Evolutionary conservation across 2,329 filamentous ascomycete species (phyloP), one percentile per base, ranked within the genome.

Genomic region (Fusarium sp.): DNA sequence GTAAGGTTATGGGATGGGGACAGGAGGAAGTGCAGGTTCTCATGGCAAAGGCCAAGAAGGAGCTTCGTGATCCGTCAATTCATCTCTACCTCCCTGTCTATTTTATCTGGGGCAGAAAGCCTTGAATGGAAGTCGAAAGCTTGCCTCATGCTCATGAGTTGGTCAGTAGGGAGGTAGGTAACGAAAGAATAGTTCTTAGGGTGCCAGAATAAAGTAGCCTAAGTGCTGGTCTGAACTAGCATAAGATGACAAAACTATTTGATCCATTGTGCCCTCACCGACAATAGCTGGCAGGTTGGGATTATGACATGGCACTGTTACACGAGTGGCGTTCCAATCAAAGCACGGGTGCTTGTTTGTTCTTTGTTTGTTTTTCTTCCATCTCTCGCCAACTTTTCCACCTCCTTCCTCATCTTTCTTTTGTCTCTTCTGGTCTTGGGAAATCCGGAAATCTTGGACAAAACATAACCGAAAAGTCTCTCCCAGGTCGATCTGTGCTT

Each of bases 31-130:
- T 67, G 4, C 65, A 73, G 18, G 59, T 73, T 5, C 50, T 72
- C n/a, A 69, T 73, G 55, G 68, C 59, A 8, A 70, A 72, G 43
- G 56, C 67, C 8, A 68, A 64, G 42, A 73, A 70, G 20, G 72
- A 74, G 32, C 71, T 74, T 14, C 66, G 63, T 22, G 69, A 74
- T 25, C 54, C 70, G 18, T 50, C 72, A 11, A 59, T 71, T 34
- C 72, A 74, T 27, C 18, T 71, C 3, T 74, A 63, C 20, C 51
- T 60, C 20, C 68, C 68, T 1, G 64, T 69, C 6, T 67, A 72
- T 27, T 58, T 65, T 25, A 52, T 74, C 16, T 57, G 63, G 60
- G 70, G 59, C 3, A 59, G 29, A 25, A 70, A 68, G 16, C 67
- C 68, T 11, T 68, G 30, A 58, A 8, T 9, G 5, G 34, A 12